phyloP scores from a whole-genome alignment of 106 monocot species.

The Dioscorea zingiberensis region DNA sequence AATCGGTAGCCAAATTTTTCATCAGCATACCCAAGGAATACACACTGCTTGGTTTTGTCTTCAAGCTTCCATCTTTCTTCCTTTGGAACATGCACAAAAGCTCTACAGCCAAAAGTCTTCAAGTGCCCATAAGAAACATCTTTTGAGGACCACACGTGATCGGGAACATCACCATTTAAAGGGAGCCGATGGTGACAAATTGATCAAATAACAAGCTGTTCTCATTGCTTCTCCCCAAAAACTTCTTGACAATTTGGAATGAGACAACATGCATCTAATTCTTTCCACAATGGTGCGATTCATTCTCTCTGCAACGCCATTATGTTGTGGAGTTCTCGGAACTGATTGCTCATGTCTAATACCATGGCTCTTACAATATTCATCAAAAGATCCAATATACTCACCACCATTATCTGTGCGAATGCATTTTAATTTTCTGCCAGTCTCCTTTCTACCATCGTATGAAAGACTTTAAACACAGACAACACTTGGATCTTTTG shows the following conservation, averaged over 20 bases:
- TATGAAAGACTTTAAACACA: too few relatives aligned
- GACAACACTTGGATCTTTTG: too few relatives aligned
- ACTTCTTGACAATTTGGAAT: background rate
- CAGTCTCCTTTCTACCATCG: too few relatives aligned
- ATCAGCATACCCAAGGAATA: background rate
- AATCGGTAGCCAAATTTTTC: background rate
- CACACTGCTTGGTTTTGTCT: background rate
- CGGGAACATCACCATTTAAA: too few relatives aligned
- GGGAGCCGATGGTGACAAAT: too few relatives aligned
- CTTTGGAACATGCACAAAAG: too few relatives aligned
- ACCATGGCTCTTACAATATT: background rate
- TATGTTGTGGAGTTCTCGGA: background rate
- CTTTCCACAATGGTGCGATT: constrained; percentile 1
- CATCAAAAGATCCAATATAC: background rate
- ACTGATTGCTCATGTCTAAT: background rate
- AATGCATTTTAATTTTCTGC: too few relatives aligned
- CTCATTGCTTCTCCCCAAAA: constrained; percentile 3
- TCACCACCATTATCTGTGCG: too few relatives aligned
- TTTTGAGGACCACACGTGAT: too few relatives aligned
- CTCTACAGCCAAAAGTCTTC: too few relatives aligned
- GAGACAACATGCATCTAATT: constrained; percentile 11
- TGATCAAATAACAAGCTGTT: background rate
- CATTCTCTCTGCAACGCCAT: background rate
- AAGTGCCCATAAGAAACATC: too few relatives aligned
- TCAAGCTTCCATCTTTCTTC: too few relatives aligned